These are phyloP conservation scores for Leishmania tropica DNA, from an alignment of 208 protist genomes.

Conservation along the genomic window DNA sequence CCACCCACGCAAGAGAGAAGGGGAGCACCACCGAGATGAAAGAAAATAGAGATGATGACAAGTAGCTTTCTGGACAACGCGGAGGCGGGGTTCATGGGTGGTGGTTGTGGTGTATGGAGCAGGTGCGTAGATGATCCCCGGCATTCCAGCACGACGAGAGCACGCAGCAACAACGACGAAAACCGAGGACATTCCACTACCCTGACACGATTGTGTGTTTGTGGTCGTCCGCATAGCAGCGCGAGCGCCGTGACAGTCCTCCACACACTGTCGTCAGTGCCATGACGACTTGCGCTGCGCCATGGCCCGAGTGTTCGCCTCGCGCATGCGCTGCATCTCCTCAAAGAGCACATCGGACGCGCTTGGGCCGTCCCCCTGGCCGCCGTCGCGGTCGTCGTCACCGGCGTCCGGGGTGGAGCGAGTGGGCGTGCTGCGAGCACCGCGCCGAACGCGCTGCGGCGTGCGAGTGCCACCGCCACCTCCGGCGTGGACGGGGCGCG, in stretches of 20 bases:
- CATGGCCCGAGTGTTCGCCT: constrained; percentile 67
- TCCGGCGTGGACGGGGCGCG: constrained; percentile 21
- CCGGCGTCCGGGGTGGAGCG: constrained; percentile 13
- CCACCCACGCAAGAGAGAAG: not conserved
- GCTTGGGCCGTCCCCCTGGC: not conserved
- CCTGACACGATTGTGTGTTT: not conserved
- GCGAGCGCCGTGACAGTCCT: not conserved
- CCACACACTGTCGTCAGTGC: constrained; percentile 21
- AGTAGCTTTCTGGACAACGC: not conserved
- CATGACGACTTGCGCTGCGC: constrained; percentile 37
- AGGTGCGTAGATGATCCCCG: not conserved
- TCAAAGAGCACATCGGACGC: constrained; percentile 31
- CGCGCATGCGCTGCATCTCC: constrained; percentile 55
- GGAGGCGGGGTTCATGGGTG: not conserved
- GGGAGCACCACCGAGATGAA: not conserved
- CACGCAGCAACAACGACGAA: not conserved
- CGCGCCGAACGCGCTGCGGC: constrained; percentile 24
- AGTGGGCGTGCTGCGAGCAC: constrained; percentile 29
- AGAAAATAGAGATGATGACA: constrained; percentile 8
- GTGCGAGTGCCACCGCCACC: constrained; percentile 3
- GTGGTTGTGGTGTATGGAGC: not conserved
- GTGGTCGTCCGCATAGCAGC: not conserved
- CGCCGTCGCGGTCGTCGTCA: not conserved
- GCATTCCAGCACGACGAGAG: not conserved
- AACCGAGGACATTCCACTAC: not conserved